Base-by-base conservation (phyloP, 177 flowering plant genomes). In the Vitis hybrid region DNA sequence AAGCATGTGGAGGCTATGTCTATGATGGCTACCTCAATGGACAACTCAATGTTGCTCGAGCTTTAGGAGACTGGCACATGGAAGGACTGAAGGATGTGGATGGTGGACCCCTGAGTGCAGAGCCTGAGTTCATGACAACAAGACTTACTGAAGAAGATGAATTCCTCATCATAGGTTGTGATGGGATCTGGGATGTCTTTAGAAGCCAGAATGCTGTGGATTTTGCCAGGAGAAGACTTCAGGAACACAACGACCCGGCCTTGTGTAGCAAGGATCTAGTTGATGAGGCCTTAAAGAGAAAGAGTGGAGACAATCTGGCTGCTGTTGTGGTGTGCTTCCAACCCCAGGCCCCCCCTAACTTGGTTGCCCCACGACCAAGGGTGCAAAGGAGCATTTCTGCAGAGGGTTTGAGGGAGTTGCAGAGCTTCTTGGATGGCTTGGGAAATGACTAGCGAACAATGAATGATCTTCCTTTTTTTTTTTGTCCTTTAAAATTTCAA, bases 51-150 rank as follows among this genome's bases (percentile, higher is more conserved):
- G 97, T 95, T 63, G 87, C 99, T 12, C 91, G 99, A 61, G 99
- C 99, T 29, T 70, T 93, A 13, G 99, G 99, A 18, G 97, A 95
- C 70, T 95, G 98, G 98, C 98, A 95, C 76, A 85, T 95, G 92
- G 92, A 93, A 74, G 96, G 94, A 39, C 52, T 92, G 82, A 91
- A 91, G 73, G 77, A 73, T 63, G 45, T 15, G 7, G 83, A 82
- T 57, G 90, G 93, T 61, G 91, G 93, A 22, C 97, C 98, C n/a
- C 85, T 93, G 4, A 91, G 88, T 74, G 96, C 97, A 2, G 98
- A 91, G 78, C 98, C 98, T 13, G 99, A 95, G 80, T 61, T 91
- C 26, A 88, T 78, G 86, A 81, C 66, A 18, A 82, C 78, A 49
- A 78, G 68, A 61, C 79, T 95, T 16, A 88, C 94, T 0, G 86